Base-by-base conservation (phyloP, 2,329 filamentous ascomycete species). In the Aspergillus persii region DNA sequence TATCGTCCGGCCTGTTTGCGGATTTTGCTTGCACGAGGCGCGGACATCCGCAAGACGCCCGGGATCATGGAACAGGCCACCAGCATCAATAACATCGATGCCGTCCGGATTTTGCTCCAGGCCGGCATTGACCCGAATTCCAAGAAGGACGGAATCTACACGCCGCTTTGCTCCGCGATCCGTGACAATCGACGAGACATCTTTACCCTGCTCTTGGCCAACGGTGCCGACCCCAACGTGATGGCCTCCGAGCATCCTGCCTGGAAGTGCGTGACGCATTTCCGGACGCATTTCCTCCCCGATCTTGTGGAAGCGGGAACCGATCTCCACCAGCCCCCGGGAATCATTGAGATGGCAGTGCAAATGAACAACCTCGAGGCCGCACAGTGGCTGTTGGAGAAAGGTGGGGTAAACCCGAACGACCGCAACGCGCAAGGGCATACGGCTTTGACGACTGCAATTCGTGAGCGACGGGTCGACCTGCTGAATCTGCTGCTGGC, bases 191-290 rank as follows among this genome's bases (percentile, higher is more conserved):
- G 84, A 51, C 69, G 77, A 26, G 85, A 89, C 12, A 85, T 90
- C 41, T 80, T 90, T 53, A 76, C 83, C 12, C 81, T 88, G 11
- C 79, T 90, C 3, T 76, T 86, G 15, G 75, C 75, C 48, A 77
- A 81, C 33, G 79, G 79, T 7, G 83, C 82, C 6, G 76, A 84
- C 62, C 79, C 83, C 15, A 83, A 85, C 60, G 68, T 80, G 23
- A 81, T 81, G 6, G 85, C 86, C 0, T 81, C 83, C 50, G 87
- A 89, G 67, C 89, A 87, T 66, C 87, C 87, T 0, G 78, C 82
- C 4, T 89, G 86, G 79, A 89, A 89, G 70, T 89, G 86, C 61
- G 81, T 90, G 27, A 89, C 86, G 0, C 87, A 89, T 69, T 81
- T 86, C 68, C 81, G 86, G 27, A 75, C 83, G 0, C 84, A 89